Evolutionary conservation across 768 basidiomycete genomes (phyloP), one percentile per base, ranked within the genome.

Genomic region (Kwoniella europaea): DNA sequence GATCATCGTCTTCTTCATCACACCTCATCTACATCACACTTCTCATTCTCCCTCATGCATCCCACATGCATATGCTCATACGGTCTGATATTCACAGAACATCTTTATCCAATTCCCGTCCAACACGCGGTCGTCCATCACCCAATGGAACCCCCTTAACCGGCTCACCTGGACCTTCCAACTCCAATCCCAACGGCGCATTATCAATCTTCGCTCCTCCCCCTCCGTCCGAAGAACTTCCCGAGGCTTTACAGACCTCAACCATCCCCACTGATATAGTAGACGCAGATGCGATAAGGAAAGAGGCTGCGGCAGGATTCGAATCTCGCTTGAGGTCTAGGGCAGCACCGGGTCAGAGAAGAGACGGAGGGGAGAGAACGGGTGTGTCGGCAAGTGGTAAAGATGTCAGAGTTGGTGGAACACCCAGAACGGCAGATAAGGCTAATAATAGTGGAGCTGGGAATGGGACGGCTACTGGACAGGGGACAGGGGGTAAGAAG

Each of bases 331-430:
- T 73, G 44, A 53, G 75, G 22, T 68, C 67, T 10, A 27, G 64
- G 18, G n/a, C 35, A 7, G 59, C 27, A 61, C 57, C 46, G 22
- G 54, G 56, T 24, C 65, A 72, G 10, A 58, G 59, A 43, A 55
- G 68, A 46, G 74, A 76, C 9, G 65, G 67, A 20, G 71, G 60
- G 22, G 73, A 76, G n/a, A 65, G 72, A 50, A 71, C 75, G 3
- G 79, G 79, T 16, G 75, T 80, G 1, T 71, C 61, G 20, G 79
- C 79, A 12, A 65, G 57, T 54, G 79, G 79, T 15, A 76, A 74
- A 63, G 79, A 77, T 44, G 79, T 78, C 53, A 77, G 73, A 53
- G 73, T 80, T n/a, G 76, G 75, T 12, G 71, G 72, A 9, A 62
- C 67, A 0, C 63, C 63, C 7, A 76, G 73, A 66, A 72, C 65